phyloP scores from a whole-genome alignment of 371 early-diverging fungal genomes.

The Blastocladiella emersonii region DNA sequence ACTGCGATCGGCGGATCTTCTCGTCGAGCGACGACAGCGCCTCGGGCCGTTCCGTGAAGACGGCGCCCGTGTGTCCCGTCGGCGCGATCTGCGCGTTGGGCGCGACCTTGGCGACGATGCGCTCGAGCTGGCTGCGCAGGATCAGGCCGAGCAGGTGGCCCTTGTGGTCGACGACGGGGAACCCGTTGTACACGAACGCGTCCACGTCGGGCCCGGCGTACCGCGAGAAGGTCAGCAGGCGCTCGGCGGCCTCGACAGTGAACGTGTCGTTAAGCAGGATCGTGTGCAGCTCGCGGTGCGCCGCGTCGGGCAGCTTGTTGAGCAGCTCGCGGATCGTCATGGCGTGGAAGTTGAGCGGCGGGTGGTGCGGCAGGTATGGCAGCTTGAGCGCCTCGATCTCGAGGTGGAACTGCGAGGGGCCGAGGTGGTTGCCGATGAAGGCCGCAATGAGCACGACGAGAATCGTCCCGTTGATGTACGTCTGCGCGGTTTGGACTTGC shows the following conservation, averaged over 20 bases:
- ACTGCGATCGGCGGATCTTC: background rate
- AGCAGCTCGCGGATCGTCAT: background rate
- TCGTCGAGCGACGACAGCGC: background rate
- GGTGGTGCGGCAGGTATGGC: background rate
- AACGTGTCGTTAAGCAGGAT: background rate
- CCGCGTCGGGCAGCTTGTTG: background rate
- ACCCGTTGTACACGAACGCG: no score
- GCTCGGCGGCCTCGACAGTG: background rate
- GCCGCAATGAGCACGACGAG: background rate
- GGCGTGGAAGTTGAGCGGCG: background rate
- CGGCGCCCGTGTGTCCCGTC: background rate
- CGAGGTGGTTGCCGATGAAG: background rate
- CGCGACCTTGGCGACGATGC: background rate
- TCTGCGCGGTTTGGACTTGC: no score
- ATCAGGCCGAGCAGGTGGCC: background rate
- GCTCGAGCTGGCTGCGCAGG: background rate
- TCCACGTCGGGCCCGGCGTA: no score
- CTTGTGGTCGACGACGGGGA: background rate
- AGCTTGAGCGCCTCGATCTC: conserved; percentile 1
- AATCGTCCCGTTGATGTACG: background rate
- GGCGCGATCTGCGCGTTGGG: background rate
- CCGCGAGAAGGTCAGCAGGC: background rate
- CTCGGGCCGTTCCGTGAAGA: background rate
- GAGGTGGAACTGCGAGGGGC: conserved; percentile 1
- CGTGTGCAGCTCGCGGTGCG: background rate